Evolutionary conservation across 1,284 basidiomycete species (phyloP).

Genomic region (Calocybe gambosa): DNA sequence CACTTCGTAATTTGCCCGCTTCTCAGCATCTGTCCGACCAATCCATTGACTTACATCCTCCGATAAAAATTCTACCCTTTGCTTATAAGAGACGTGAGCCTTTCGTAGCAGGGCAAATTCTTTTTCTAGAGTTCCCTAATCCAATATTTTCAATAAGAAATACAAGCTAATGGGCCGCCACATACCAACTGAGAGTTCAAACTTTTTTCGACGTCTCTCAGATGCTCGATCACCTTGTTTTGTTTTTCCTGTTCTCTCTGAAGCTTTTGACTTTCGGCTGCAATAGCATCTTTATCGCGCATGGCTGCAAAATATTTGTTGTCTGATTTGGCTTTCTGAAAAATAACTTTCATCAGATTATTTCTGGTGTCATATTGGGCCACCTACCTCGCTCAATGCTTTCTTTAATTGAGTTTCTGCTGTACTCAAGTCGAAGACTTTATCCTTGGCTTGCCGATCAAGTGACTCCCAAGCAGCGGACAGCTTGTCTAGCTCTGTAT

Average conservation of each 20-base stretch:
- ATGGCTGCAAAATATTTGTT: conserved; percentile 93
- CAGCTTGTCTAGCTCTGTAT: conserved; percentile 82
- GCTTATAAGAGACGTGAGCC: conserved; percentile 21
- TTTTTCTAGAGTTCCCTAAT: conserved; percentile 44
- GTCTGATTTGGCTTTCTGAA: conserved; percentile 77
- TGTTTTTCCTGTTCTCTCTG: conserved; percentile 66
- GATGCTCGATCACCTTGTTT: conserved; percentile 66
- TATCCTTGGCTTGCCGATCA: conserved; percentile 78
- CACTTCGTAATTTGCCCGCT: conserved; percentile 28
- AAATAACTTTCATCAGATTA: neutral
- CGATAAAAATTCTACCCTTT: conserved; percentile 33
- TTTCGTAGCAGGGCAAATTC: conserved; percentile 35
- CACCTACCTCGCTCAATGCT: conserved; percentile 55
- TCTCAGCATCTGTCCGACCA: conserved; percentile 31
- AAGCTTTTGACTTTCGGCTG: conserved; percentile 70
- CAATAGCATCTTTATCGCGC: conserved; percentile 82
- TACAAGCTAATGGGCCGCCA: conserved; percentile 9
- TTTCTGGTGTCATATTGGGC: neutral
- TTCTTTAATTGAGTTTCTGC: conserved; percentile 76
- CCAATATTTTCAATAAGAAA: conserved; percentile 8
- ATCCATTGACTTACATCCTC: conserved; percentile 33
- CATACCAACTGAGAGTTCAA: conserved; percentile 54
- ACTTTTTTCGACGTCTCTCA: conserved; percentile 61
- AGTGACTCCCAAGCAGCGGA: conserved; percentile 86
- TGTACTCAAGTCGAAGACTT: conserved; percentile 74